Evolutionary conservation across 2,329 filamentous ascomycete species (phyloP).

Genomic region (Colletotrichum eremochloae): DNA sequence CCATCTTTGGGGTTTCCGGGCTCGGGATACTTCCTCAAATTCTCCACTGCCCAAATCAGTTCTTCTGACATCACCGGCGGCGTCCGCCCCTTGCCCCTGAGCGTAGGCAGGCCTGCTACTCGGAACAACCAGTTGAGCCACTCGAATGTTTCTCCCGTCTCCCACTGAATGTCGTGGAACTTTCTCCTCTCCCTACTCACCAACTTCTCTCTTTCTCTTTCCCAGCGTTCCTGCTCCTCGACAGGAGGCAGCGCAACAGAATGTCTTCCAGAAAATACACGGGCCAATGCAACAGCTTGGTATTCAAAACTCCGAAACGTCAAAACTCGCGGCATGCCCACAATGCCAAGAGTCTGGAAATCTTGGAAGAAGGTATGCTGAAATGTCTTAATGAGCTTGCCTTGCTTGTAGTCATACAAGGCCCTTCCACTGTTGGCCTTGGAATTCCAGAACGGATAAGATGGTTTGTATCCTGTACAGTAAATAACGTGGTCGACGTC

Average conservation of each 20-base stretch:
- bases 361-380: constrained; percentile 67
- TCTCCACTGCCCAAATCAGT: constrained; percentile 61
- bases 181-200: constrained; percentile 51
- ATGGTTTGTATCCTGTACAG: constrained; percentile 59
- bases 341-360: constrained; percentile 61
- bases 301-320: constrained; percentile 70
- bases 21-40: constrained; percentile 62
- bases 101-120: constrained; percentile 62
- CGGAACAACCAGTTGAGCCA: constrained; percentile 62
- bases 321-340: constrained; percentile 64
- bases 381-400: constrained; percentile 61
- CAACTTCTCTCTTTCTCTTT: constrained; percentile 53
- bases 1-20: constrained; percentile 45
- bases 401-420: constrained; percentile 63
- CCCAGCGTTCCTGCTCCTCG: constrained; percentile 61
- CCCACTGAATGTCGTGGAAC: constrained; percentile 68
- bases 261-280: constrained; percentile 60
- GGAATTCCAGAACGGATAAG: constrained; percentile 64
- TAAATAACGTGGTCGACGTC: constrained; percentile 58
- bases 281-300: constrained; percentile 66
- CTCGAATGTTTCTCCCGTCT: constrained; percentile 62
- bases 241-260: constrained; percentile 54
- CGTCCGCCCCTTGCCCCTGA: constrained; percentile 61
- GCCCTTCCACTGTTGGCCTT: constrained; percentile 56
- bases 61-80: constrained; percentile 60